These are phyloP conservation scores for Apophysomyces sp. DNA, from an alignment of 371 early-diverging fungal genomes.

Conservation along the genomic window DNA sequence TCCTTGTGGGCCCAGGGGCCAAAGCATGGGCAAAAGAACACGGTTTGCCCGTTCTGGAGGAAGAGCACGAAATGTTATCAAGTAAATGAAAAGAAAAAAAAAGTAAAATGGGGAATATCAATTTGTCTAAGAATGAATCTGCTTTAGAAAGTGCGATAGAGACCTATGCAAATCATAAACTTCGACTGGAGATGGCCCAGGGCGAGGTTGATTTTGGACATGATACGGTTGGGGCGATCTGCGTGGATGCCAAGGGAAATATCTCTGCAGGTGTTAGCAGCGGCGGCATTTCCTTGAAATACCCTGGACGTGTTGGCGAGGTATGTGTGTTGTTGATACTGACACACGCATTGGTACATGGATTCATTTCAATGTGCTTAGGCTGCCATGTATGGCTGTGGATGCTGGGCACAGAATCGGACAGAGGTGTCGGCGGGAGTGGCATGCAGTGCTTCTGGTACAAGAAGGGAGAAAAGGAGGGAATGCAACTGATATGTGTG, in stretches of 20 bases:
- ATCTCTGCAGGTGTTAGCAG: conserved; percentile 82
- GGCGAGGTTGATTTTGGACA: conserved; percentile 29
- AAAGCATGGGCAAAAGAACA: conserved; percentile 46
- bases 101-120: conserved; percentile 16
- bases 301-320: conserved; percentile 85
- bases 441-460: conserved; percentile 71
- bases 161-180: conserved; percentile 23
- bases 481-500: too few species aligned
- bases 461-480: neutral
- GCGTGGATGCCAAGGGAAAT: conserved; percentile 64
- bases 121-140: too few species aligned
- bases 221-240: conserved; percentile 91
- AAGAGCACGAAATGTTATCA: conserved; percentile 3
- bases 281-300: conserved; percentile 86
- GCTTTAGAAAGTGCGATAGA: conserved; percentile 9
- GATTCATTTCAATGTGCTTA: too few species aligned
- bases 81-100: neutral
- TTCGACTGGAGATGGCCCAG: conserved; percentile 4
- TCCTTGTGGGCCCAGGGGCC: conserved; percentile 71
- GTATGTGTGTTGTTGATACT: conserved; percentile 26
- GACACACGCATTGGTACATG: conserved; percentile 9
- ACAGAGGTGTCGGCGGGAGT: conserved; percentile 26
- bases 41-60: conserved; percentile 24
- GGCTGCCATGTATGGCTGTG: conserved; percentile 75
- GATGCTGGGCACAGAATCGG: conserved; percentile 69